Base-by-base conservation (phyloP, 352 stramenopile species). In the Pythium biforme region DNA sequence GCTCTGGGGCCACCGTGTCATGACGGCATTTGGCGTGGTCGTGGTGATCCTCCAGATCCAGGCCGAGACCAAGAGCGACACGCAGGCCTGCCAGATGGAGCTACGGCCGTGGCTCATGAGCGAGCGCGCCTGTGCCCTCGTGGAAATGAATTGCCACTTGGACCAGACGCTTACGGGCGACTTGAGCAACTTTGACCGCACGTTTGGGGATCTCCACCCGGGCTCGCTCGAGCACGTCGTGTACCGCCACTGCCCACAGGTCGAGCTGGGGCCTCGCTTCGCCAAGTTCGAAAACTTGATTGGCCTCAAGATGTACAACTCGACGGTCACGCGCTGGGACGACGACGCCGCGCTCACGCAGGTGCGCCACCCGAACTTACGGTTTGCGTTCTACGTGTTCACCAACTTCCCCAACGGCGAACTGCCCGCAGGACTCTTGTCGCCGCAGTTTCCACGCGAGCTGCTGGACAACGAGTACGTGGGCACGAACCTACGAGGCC, bases 171-270 rank as follows among this genome's bases (percentile, higher is more conserved):
- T 64, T 10, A 41, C 34, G 11, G 57, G 57, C n/a, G 52, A 57
- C 20, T 10, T 48, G 22, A 22, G n/a, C 19, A 34, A 64, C 12
- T 41, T 57, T 26, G 48, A 39, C 1, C 11, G 5, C 4, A 49
- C 59, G 0, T 66, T 75, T 22, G 49, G 20, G 1, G 4, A 19
- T 2, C 48, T 86, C 23, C 62, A 83, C 26, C 29, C 40, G 1
- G n/a, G 25, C 10, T 73, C 68, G 3, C 52, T 76, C 5, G 46
- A 49, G 17, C 46, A 72, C 5, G 48, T 86, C 14, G 53, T 72
- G 11, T 67, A 84, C 14, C 75, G 72, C 8, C 70, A 88, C 37
- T 86, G 74, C 31, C 47, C 66, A 0, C 47, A 41, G 6, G 37
- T 86, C 7, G 73, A 83, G 23, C 51, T 83, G 6, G 59, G 69